Percentiles rank a stretch among this genome's conserved stretches.
Conservation (phyloP, 83 land plant genomes). For the Picea mariana region DNA sequence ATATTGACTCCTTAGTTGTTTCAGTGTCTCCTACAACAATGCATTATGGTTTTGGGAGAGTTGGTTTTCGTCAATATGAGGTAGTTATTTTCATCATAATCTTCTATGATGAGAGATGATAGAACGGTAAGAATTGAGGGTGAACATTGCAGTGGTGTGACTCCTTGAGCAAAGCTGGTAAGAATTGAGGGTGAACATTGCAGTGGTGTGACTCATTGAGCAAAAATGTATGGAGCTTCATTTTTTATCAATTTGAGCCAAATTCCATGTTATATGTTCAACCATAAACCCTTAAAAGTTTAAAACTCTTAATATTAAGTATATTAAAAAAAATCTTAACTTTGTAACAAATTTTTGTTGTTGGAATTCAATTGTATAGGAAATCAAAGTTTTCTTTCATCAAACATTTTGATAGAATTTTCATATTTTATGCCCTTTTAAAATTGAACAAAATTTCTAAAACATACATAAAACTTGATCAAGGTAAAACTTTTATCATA, state of each 20-base stretch:
- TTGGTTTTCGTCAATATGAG: neutral
- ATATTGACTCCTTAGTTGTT: neutral
- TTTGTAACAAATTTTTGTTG: too few relatives aligned
- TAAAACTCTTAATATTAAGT: too few relatives aligned
- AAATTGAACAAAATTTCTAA: neutral
- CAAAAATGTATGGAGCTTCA: neutral
- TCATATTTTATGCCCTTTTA: neutral
- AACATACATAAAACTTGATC: neutral
- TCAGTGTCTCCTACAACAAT: neutral
- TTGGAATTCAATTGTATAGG: neutral
- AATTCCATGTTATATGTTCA: neutral
- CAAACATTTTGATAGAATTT: neutral
- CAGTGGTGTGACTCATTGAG: neutral
- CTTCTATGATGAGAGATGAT: too few relatives aligned
- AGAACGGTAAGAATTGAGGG: neutral
- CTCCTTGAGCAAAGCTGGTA: neutral
- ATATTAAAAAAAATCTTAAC: too few relatives aligned
- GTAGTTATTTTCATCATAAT: neutral
- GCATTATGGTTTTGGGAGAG: neutral
- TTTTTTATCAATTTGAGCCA: neutral
- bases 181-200: constrained; percentile 5
- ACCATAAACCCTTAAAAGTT: neutral
- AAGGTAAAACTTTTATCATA: too few relatives aligned
- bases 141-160: neutral
- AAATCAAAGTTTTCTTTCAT: too few relatives aligned